A percentile compares a stretch with the other conserved stretches of the same genome.
Conservation (phyloP, 2,329 filamentous ascomycete species). For the Fusarium penzigii region DNA sequence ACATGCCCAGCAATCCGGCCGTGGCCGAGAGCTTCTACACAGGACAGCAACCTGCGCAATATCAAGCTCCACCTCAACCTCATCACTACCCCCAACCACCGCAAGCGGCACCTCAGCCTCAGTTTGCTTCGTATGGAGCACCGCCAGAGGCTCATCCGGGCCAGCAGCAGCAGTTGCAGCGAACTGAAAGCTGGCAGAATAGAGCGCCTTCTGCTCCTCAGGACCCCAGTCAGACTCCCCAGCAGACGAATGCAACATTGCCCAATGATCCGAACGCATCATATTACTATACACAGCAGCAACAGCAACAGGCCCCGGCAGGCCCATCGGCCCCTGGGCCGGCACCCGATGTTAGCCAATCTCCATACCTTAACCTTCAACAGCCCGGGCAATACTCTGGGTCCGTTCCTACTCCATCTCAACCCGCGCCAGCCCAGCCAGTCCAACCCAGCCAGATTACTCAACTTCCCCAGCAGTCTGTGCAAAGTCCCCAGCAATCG, state of each 20-base stretch:
- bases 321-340: conserved; percentile 41
- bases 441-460: conserved; percentile 24
- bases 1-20: conserved; percentile 47
- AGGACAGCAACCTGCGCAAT: conserved; percentile 55
- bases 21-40: conserved; percentile 83
- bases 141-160: conserved; percentile 40
- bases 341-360: conserved; percentile 44
- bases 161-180: conserved; percentile 50
- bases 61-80: conserved; percentile 51
- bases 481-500: conserved; percentile 33
- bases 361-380: conserved; percentile 55
- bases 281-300: conserved; percentile 57
- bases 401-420: conserved; percentile 39
- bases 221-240: conserved; percentile 35
- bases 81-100: conserved; percentile 35
- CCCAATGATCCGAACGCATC: conserved; percentile 53
- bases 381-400: conserved; percentile 48
- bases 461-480: conserved; percentile 26
- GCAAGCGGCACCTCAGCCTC: conserved; percentile 35
- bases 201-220: conserved; percentile 40
- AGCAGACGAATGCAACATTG: conserved; percentile 30
- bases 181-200: conserved; percentile 53
- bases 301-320: conserved; percentile 34
- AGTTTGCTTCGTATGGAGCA: conserved; percentile 46
- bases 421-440: conserved; percentile 34